Base-by-base conservation (phyloP, 768 basidiomycete genomes). In the Amanita rimosa region DNA sequence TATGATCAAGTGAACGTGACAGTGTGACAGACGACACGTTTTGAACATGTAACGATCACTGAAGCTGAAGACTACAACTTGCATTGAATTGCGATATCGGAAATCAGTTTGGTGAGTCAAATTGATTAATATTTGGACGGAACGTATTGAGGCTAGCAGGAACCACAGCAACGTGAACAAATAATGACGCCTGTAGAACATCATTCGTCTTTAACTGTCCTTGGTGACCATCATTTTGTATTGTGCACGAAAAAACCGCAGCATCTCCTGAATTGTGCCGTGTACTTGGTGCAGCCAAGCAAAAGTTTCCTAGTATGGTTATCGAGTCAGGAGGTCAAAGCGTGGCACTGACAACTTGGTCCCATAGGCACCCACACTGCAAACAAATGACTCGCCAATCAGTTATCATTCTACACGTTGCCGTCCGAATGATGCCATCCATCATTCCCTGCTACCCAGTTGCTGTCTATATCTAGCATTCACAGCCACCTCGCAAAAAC, bases 181-280 rank as follows among this genome's bases (percentile, higher is more conserved):
- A 49, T 41, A 26, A 43, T 49, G 39, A 49, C 33, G 7, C 8
- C 43, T 35, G 34, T 49, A 19, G 33, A 49, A n/a, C 48, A n/a
- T 11, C 13, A n/a, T 39, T 49, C 36, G 33, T 26, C 24, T 21
- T 21, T 26, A n/a, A 24, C 13, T 45, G 44, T 43, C 41, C 41
- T 27, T 24, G 5, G 8, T 46, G 35, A 29, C 29, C 29, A 29
- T 29, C 29, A 29, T 29, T 29, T 29, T 14, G n/a, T 24, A 33
- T 36, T 36, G 17, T n/a, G 10, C 17, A 19, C 16, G 22, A 14
- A 35, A 14, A 35, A 7, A 22, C 22, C 14, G 24, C 24, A 3
- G 14, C 29, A 24, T 24, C 22, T 5, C 17, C 8, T 11, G 6
- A 16, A 16, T 31, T 14, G 6, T 31, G 17, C 3, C 22, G 27